Evolutionary conservation across 306 rosid species (phyloP).

Genomic region (Carpinus fangiana): DNA sequence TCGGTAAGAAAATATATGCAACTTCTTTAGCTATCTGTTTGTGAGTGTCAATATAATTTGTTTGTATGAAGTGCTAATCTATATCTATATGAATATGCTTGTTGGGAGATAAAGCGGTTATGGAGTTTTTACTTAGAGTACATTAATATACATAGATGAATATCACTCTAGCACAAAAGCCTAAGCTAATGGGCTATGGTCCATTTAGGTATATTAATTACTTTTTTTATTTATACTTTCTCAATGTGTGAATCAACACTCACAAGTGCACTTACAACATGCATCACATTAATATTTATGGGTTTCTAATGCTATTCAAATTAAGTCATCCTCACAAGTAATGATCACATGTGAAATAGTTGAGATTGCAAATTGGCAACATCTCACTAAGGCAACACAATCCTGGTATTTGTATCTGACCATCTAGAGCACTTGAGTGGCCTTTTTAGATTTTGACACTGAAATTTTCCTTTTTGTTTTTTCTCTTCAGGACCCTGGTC

Average conservation of each 20-base stretch:
- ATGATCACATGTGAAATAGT: background rate
- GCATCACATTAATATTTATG: background rate
- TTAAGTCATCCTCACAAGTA: background rate
- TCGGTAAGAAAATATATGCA: slow-evolving; percentile 51
- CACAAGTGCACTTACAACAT: background rate
- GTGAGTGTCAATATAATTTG: background rate
- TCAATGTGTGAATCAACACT: too few species aligned
- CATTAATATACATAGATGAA: too few species aligned
- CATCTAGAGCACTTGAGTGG: background rate
- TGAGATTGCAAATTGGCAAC: background rate
- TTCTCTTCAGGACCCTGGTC: background rate
- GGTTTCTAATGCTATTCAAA: background rate
- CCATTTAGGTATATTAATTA: too few species aligned
- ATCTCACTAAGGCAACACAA: background rate
- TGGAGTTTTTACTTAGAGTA: too few species aligned
- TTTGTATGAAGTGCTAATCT: background rate
- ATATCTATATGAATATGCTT: background rate
- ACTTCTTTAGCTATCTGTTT: background rate
- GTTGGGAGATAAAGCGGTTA: too few species aligned
- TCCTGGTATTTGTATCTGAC: background rate
- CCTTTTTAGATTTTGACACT: background rate
- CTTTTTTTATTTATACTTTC: too few species aligned
- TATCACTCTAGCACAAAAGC: too few species aligned
- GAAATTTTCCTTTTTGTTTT: background rate
- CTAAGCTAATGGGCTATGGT: too few species aligned